phyloP scores from a whole-genome alignment of 208 protist genomes.

The Wallacemonas sp. region DNA sequence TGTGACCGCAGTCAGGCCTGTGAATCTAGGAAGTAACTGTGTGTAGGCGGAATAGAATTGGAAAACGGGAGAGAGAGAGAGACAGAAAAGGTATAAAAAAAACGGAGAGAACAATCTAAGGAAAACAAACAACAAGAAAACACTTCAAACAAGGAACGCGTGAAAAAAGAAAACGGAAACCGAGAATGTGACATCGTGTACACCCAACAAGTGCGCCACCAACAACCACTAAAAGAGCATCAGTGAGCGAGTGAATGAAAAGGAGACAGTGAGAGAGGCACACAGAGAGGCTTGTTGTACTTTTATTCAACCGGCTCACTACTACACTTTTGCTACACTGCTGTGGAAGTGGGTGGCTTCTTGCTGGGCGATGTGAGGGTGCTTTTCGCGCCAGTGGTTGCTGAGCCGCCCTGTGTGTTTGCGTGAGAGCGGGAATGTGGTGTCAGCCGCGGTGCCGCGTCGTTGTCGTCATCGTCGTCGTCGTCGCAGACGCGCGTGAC shows the following conservation, averaged over 20 bases:
- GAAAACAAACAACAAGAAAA: not conserved
- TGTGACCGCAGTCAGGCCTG: not conserved
- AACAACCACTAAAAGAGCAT: too few species aligned
- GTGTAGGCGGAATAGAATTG: not conserved
- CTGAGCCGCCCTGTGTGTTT: not conserved
- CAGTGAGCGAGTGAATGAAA: too few species aligned
- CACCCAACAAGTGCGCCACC: too few species aligned
- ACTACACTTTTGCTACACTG: not conserved
- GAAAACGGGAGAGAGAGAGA: conserved; percentile 7
- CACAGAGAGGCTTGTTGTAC: too few species aligned
- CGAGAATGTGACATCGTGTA: too few species aligned
- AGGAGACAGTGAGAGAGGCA: too few species aligned
- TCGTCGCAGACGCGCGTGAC: too few species aligned
- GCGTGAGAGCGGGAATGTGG: not conserved
- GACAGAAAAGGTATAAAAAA: conserved; percentile 17
- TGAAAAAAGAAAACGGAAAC: conserved; percentile 5
- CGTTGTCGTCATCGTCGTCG: conserved; percentile 27
- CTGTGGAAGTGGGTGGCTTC: too few species aligned
- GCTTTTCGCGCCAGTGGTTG: too few species aligned
- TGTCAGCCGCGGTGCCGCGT: conserved; percentile 20
- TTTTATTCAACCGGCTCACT: not conserved
- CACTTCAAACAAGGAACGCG: conserved; percentile 5
- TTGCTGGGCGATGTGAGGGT: too few species aligned
- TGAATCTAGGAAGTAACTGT: not conserved
- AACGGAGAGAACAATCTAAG: not conserved